Evolutionary conservation across 106 monocot genomes (phyloP), one percentile per base, ranked within the genome.

Genomic region (Dactylorhiza incarnata): DNA sequence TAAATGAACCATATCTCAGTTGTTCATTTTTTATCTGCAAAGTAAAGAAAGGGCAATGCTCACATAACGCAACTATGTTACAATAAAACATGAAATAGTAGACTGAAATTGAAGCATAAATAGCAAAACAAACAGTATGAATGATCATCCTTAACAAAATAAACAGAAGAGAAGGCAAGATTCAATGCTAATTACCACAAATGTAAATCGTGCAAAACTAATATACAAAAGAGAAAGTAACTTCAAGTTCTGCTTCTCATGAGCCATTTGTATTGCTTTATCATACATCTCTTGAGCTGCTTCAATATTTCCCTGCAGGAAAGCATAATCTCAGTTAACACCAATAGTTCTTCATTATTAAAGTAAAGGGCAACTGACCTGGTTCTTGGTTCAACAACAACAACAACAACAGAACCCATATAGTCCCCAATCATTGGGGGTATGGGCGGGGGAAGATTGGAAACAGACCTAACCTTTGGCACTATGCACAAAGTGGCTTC

Each of bases 171-270:
- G 45, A 44, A 37, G n/a, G 69, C 43, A 44, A 69, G 45, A n/a
- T 45, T 69, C 3, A 17, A 49, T 4, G 72, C 22, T 1, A 49
- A 72, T 49, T 89, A 95, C 95, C 85, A 73, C 79, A 80, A 83
- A 89, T 51, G 74, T 85, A 71, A 95, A 92, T 68, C 72, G 82
- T 75, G 95, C 89, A 86, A 90, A 95, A 79, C 83, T 86, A 16
- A 56, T 37, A 76, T 88, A 92, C 13, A 95, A 70, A 79, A 76
- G 46, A 72, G 86, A 56, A 77, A 92, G 48, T 45, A 85, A 68
- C 23, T 90, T 22, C 19, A 80, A 6, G 44, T 82, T 81, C 72
- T 89, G 67, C 66, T 84, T 86, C 73, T 86, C 78, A 82, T 85
- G 77, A 49, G 89, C 89, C 77, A 78, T 49, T 76, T 81, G 78